These are phyloP conservation scores for Porphyridium purpureum DNA, from an alignment of 23 red algal genomes.

Conservation along the genomic window DNA sequence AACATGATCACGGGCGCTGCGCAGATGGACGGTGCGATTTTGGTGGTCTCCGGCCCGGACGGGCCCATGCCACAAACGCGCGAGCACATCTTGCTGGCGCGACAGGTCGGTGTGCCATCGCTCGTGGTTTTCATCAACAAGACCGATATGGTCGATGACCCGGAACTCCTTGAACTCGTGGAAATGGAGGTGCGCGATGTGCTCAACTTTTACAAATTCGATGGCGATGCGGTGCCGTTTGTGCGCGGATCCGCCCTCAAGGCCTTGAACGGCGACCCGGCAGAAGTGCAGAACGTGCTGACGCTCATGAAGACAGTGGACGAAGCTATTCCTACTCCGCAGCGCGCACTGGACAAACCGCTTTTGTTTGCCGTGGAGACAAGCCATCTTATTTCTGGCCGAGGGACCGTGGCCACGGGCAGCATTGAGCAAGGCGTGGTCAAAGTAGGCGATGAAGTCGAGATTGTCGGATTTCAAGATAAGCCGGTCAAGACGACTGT, in stretches of 20 bases:
- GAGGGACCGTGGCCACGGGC: constrained; percentile 96
- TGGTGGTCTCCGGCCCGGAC: constrained; percentile 86
- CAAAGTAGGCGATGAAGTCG: constrained; percentile 81
- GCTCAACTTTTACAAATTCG: constrained; percentile 85
- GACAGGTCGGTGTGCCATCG: constrained; percentile 93
- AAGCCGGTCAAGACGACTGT: constrained; percentile 55
- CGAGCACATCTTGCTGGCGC: constrained; percentile 87
- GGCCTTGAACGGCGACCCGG: constrained; percentile 63
- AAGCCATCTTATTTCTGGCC: constrained; percentile 83
- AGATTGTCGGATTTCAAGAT: constrained; percentile 80
- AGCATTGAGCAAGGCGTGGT: constrained; percentile 78
- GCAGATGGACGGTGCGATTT: constrained; percentile 90
- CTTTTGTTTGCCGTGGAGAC: constrained; percentile 92
- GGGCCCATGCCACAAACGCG: constrained; percentile 95
- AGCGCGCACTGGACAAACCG: constrained; percentile 69
- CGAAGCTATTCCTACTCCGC: constrained; percentile 76
- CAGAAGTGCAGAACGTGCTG: constrained; percentile 39
- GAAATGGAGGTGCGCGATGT: constrained; percentile 97
- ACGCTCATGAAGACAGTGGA: constrained; percentile 80
- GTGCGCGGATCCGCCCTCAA: constrained; percentile 80
- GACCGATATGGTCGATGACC: constrained; percentile 90
- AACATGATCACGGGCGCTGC: constrained; percentile 98
- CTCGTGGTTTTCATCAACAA: constrained; percentile 99
- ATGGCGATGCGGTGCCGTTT: constrained; percentile 77
- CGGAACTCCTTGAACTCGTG: constrained; percentile 82